phyloP scores from a whole-genome alignment of 108 stramenopile species.

The Heterococcus sp. region DNA sequence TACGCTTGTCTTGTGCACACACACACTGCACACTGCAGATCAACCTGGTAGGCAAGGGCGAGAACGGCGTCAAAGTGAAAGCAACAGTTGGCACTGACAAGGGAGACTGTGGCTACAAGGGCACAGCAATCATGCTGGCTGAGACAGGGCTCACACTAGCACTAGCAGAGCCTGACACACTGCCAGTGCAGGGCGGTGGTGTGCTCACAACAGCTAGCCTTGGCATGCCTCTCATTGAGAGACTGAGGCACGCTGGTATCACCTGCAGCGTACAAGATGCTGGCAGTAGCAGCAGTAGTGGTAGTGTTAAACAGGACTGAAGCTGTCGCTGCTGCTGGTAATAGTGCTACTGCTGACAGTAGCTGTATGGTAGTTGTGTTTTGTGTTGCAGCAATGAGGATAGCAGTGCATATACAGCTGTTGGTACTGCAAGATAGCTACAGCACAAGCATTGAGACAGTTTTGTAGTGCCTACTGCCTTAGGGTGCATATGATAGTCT shows the following conservation, averaged over 20 bases:
- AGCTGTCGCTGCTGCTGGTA: too few relatives aligned
- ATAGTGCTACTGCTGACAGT: too few relatives aligned
- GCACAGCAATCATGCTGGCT: background rate
- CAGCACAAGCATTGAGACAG: too few relatives aligned
- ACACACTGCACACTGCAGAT: background rate
- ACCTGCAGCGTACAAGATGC: slow-evolving; percentile 2
- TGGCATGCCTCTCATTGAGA: slow-evolving; percentile 34
- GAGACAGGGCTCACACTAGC: slow-evolving; percentile 16
- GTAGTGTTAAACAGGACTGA: too few relatives aligned
- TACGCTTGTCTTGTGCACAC: too few relatives aligned
- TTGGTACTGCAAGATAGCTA: too few relatives aligned
- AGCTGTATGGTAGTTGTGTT: too few relatives aligned
- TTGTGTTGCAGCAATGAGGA: too few relatives aligned
- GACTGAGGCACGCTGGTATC: slow-evolving; percentile 18
- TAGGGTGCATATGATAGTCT: too few relatives aligned
- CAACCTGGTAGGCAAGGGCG: background rate
- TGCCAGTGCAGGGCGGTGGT: slow-evolving; percentile 8
- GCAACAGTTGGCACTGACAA: background rate
- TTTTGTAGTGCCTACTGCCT: too few relatives aligned
- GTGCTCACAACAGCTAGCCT: slow-evolving; percentile 27
- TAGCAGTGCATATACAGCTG: too few relatives aligned
- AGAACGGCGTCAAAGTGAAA: background rate
- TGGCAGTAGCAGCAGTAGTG: background rate
- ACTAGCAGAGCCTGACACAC: slow-evolving; percentile 4
- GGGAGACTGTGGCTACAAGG: background rate